These are phyloP conservation scores for Linnemannia exigua DNA, from an alignment of 192 early-diverging fungal species.

Conservation along the genomic window DNA sequence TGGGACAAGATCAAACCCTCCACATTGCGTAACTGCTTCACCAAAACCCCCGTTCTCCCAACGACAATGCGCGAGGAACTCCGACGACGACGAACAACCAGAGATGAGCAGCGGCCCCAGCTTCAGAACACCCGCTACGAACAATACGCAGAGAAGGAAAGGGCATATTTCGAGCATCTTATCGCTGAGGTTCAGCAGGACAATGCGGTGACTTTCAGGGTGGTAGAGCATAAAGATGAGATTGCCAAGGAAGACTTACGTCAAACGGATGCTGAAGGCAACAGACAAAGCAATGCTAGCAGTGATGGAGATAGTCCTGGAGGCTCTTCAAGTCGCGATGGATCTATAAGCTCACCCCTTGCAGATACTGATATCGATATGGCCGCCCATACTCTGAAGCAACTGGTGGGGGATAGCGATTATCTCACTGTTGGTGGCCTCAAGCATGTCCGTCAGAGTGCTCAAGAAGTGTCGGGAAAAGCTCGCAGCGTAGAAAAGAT, in stretches of 20 bases:
- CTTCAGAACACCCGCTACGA: not conserved
- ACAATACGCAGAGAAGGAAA: not conserved
- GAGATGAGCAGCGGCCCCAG: not conserved
- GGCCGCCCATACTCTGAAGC: no score
- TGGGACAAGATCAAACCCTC: not conserved
- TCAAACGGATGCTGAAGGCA: not conserved
- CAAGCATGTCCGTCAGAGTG: no score
- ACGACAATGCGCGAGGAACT: conserved; percentile 5
- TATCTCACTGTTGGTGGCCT: no score
- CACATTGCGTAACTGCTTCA: conserved; percentile 15
- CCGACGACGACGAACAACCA: not conserved
- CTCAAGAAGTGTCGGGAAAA: no score
- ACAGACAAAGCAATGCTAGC: not conserved
- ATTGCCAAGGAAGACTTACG: not conserved
- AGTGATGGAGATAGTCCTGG: no score
- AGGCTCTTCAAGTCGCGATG: no score
- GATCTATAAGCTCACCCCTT: no score
- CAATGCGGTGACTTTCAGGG: not conserved
- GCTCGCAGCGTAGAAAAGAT: no score
- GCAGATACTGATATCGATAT: no score
- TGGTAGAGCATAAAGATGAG: not conserved
- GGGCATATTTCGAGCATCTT: not conserved
- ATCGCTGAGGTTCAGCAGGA: no score
- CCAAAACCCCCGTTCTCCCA: conserved; percentile 19
- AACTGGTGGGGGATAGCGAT: no score